Conservation (phyloP, 2,329 filamentous ascomycete genomes). For the Colletotrichum costaricense region DNA sequence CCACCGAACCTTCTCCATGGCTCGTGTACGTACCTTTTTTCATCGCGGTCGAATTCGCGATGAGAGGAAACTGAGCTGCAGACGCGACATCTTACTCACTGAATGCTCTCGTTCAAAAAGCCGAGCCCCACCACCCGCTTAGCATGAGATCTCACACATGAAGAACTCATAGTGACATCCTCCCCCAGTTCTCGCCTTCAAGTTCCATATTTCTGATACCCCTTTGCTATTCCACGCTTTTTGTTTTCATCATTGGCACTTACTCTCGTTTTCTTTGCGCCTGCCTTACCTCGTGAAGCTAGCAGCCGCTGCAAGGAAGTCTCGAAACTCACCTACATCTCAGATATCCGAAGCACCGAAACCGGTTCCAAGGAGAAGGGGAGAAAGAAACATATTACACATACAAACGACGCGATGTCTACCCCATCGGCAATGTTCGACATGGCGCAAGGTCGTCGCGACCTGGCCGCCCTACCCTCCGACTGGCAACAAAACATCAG, state of each 20-base stretch:
- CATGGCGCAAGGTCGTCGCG: slow-evolving; percentile 34
- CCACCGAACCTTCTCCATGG: background rate
- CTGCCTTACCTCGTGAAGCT: background rate
- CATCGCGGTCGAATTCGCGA: slow-evolving; percentile 18
- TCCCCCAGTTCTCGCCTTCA: background rate
- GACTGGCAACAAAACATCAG: slow-evolving; percentile 38
- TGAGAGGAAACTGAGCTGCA: slow-evolving; percentile 3
- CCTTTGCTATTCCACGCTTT: background rate
- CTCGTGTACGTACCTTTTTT: slow-evolving; percentile 21
- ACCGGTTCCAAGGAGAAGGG: background rate
- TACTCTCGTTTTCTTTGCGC: background rate
- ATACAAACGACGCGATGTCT: slow-evolving; percentile 19
- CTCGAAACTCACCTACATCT: background rate
- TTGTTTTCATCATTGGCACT: background rate
- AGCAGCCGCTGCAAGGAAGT: background rate
- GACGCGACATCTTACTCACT: slow-evolving; percentile 13
- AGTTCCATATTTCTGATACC: slow-evolving; percentile 9
- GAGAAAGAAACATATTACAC: background rate
- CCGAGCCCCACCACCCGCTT: background rate
- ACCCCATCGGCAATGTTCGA: slow-evolving; percentile 33
- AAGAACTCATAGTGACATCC: background rate
- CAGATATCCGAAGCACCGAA: background rate
- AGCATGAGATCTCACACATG: slow-evolving; percentile 18
- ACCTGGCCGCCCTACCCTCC: slow-evolving; percentile 31
- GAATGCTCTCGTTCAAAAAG: background rate